Evolutionary conservation across 345 rosid species (phyloP), one percentile per base, ranked within the genome.

Genomic region (Arabidopsis thaliana): DNA sequence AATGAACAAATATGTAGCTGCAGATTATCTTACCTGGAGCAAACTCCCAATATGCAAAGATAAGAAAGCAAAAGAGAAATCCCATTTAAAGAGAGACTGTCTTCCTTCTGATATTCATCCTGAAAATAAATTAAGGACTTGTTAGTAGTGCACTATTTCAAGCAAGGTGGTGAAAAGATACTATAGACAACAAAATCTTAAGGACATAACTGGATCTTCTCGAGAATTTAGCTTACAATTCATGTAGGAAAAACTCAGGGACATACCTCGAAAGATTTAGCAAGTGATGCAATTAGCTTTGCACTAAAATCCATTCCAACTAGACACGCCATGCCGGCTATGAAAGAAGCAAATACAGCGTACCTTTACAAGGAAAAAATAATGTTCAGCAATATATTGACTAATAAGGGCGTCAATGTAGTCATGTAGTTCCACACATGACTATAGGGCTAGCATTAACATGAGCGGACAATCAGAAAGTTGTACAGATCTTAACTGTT

Each of bases 261-360:
- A 12, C 72, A 65, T 49, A 92, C 99, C 97, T 90, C 91, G 50
- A 92, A 88, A 71, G 81, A 65, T 78, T 83, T 84, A 69, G 97
- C 97, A 51, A 90, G 90, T 63, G 85, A 84, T 67, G 92, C 89
- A 82, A 90, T 41, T 78, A 95, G 82, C 83, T 90, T 90, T 79
- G 99, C 97, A 69, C 93, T 83, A 76, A 95, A 95, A 73, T 92
- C 96, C 75, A 84, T 80, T 24, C 99, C 99, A 71, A 90, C 93
- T 20, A 73, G 80, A 80, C 91, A 88, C 59, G 96, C 88, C 90
- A 90, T 84, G 72, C 97, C 99, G 38, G 97, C 97, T 76, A 92
- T 85, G 80, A 90, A 95, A 48, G 99, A 85, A 42, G 93, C 95
- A 87, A 90, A 90, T 77, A 86, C 84, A 62, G 92, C 89, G 65